Conservation (phyloP, 371 early-diverging fungal genomes). For the Circinella umbellata region DNA sequence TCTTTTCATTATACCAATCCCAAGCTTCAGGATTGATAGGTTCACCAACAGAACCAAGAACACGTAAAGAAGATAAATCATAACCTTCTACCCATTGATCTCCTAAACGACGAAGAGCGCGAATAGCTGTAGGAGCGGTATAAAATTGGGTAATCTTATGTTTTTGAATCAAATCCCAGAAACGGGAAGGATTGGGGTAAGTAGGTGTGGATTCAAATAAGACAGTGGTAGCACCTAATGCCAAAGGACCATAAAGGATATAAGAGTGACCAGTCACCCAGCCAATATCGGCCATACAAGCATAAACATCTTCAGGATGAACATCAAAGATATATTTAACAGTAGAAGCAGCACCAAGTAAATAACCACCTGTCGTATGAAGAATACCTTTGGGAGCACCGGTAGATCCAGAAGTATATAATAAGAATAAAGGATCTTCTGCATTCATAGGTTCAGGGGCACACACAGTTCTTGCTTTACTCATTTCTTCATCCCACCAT, state of each 20-base stretch:
- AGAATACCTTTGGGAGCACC: constrained; percentile 96
- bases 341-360: constrained; percentile 90
- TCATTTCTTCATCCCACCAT: constrained; percentile 89
- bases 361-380: constrained; percentile 96
- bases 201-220: constrained; percentile 93
- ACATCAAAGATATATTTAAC: constrained; percentile 93
- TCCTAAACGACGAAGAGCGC: constrained; percentile 88
- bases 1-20: constrained; percentile 93
- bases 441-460: constrained; percentile 83
- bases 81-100: constrained; percentile 79
- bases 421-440: constrained; percentile 96
- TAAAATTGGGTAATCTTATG: constrained; percentile 97
- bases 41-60: constrained; percentile 98
- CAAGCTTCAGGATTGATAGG: constrained; percentile 99
- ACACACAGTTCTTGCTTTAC: constrained; percentile 76
- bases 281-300: constrained; percentile 82
- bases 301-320: constrained; percentile 82
- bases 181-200: constrained; percentile 81
- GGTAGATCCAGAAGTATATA: constrained; percentile 98
- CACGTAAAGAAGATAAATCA: constrained; percentile 81
- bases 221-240: constrained; percentile 90
- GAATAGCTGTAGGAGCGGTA: constrained; percentile 98
- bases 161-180: constrained; percentile 86
- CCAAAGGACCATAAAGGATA: constrained; percentile 95
- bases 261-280: constrained; percentile 91